Conservation (phyloP, 768 basidiomycete genomes). For the Trametopsis cervina region DNA sequence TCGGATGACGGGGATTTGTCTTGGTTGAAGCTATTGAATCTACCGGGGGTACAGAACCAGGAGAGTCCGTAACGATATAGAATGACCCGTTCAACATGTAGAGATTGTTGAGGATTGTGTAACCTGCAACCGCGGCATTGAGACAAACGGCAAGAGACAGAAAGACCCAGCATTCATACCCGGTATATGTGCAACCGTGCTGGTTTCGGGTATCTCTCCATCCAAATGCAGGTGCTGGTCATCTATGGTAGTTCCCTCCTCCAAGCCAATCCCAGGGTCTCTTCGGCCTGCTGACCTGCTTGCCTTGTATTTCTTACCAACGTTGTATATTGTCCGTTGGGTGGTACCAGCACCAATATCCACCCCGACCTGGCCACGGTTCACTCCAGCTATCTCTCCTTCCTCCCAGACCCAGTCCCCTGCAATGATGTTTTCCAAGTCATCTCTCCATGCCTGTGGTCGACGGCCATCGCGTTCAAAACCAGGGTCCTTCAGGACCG, state of each 20-base stretch:
- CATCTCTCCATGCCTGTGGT: slow-evolving; percentile 46
- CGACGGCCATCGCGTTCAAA: slow-evolving; percentile 45
- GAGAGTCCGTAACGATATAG: slow-evolving; percentile 67
- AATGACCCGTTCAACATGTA: slow-evolving; percentile 66
- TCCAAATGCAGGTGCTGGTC: slow-evolving; percentile 54
- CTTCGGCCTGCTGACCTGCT: slow-evolving; percentile 12
- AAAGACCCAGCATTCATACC: slow-evolving; percentile 35
- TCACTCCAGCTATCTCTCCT: slow-evolving; percentile 45
- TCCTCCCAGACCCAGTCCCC: slow-evolving; percentile 68
- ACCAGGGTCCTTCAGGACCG: slow-evolving; percentile 27
- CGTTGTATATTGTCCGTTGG: slow-evolving; percentile 19
- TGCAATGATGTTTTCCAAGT: slow-evolving; percentile 54
- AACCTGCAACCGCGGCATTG: slow-evolving; percentile 42
- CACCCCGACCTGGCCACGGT: slow-evolving; percentile 42
- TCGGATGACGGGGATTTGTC: slow-evolving; percentile 30
- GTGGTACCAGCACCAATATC: slow-evolving; percentile 24
- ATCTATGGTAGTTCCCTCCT: slow-evolving; percentile 32
- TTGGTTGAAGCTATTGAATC: slow-evolving; percentile 39
- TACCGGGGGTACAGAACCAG: slow-evolving; percentile 51
- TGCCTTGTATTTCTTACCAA: slow-evolving; percentile 11
- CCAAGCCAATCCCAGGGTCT: slow-evolving; percentile 17
- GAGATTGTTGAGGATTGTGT: slow-evolving; percentile 79
- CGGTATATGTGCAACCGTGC: slow-evolving; percentile 55
- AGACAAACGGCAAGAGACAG: not conserved
- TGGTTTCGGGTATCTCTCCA: slow-evolving; percentile 46